Evolutionary conservation across 2,329 filamentous ascomycete species (phyloP), one percentile per base, ranked within the genome.

Genomic region (Parascedosporium putredinis): DNA sequence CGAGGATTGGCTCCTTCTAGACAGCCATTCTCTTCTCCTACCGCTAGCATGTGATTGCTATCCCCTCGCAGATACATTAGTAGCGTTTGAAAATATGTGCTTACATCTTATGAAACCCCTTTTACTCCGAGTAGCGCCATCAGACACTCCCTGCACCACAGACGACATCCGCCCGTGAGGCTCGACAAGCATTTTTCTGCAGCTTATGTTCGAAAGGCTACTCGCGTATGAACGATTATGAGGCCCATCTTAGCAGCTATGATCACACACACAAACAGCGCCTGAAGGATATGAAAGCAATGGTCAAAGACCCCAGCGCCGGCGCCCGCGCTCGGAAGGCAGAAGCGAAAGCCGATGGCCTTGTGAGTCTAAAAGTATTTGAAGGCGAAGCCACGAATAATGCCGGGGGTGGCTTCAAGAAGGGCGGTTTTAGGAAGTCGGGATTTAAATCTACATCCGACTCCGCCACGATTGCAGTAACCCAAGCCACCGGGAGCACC

Each of bases 251-350:
- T 51, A 83, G 83, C 55, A 93, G 86, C 59, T 97, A 97, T 67
- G 93, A 97, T 63, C 93, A 98, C 68, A 86, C 87, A 58, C 93
- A 98, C 67, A 90, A 89, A 64, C 89, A 94, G 70, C 84, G 87
- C 46, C 78, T 90, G 52, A 87, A 88, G 66, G 86, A 93, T 59
- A 89, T 91, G 86, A 88, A 88, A 67, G 82, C 86, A 59, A 84
- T 90, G 73, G 82, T 85, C 27, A 81, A 83, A 56, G 83, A 88
- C 56, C 81, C 85, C 1, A 76, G 74, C 49, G 81, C 80, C 22
- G 76, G 74, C 12, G 77, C 74, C 20, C 79, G 81, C 56, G 81
- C 84, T 2, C 73, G 82, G n/a, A 81, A 79, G 58, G 79, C 81
- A 29, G 83, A 88, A 61, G 81, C 81, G 48, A 84, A 84, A 62